Conservation (phyloP, 1,284 basidiomycete genomes). For the Athelia psychrophila region DNA sequence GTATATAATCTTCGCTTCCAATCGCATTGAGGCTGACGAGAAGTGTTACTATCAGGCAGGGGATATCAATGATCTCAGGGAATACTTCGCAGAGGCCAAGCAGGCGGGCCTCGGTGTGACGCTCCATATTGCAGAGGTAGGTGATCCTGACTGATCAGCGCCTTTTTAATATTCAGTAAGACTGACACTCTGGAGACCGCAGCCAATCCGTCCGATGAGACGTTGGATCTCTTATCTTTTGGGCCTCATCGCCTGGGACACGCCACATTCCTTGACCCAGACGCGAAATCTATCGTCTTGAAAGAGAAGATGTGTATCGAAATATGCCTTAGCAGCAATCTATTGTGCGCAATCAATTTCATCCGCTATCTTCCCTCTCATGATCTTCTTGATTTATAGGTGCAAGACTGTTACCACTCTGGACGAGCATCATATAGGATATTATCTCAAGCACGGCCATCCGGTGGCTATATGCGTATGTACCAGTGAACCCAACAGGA, state of each 20-base stretch:
- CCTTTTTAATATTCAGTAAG: neutral
- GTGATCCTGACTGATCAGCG: slow-evolving; percentile 1
- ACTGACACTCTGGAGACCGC: slow-evolving; percentile 36
- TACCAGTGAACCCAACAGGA: neutral
- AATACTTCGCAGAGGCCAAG: slow-evolving; percentile 53
- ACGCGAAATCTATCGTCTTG: slow-evolving; percentile 55
- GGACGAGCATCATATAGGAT: slow-evolving; percentile 69
- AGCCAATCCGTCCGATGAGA: slow-evolving; percentile 54
- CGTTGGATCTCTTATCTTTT: slow-evolving; percentile 60
- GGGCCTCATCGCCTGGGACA: slow-evolving; percentile 74
- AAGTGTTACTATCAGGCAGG: slow-evolving; percentile 44
- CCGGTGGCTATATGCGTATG: slow-evolving; percentile 77
- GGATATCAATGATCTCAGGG: slow-evolving; percentile 50
- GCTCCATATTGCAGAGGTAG: slow-evolving; percentile 79
- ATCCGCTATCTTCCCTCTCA: neutral
- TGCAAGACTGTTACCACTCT: slow-evolving; percentile 66
- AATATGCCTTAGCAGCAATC: slow-evolving; percentile 80
- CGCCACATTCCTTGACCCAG: slow-evolving; percentile 74
- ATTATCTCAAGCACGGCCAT: slow-evolving; percentile 62
- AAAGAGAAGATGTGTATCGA: slow-evolving; percentile 66
- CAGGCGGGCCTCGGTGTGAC: slow-evolving; percentile 64
- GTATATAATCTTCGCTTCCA: slow-evolving; percentile 21
- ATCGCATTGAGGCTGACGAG: neutral
- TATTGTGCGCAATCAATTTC: slow-evolving; percentile 47
- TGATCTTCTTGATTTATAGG: slow-evolving; percentile 27